Percentiles rank a stretch among this genome's conserved stretches.
These are phyloP conservation scores for Carnegiea gigantea DNA, from an alignment of 179 eudicot genomes.

Conservation along the genomic window DNA sequence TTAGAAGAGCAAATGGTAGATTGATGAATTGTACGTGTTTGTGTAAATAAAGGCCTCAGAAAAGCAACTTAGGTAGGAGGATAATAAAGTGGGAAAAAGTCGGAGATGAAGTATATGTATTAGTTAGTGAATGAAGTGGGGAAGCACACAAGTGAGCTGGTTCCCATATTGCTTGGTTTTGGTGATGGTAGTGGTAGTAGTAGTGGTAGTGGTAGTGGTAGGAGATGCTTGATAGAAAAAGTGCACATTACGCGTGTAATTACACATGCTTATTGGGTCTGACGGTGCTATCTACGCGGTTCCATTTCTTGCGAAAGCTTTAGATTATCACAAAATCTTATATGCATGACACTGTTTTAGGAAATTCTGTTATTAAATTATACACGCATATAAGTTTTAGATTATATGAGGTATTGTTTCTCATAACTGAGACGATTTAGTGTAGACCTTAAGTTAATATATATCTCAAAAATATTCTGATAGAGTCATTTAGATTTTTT, in stretches of 20 bases:
- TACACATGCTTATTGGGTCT: constrained; percentile 10
- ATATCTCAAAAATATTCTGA: too few relatives aligned
- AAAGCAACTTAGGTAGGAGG: background rate
- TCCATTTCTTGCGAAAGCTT: background rate
- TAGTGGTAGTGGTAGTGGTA: background rate
- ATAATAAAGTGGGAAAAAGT: background rate
- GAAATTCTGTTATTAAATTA: too few relatives aligned
- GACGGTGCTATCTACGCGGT: constrained; percentile 7
- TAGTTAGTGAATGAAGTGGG: background rate
- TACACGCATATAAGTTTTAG: too few relatives aligned
- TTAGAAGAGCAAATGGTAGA: background rate
- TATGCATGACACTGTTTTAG: too few relatives aligned
- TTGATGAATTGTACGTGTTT: background rate
- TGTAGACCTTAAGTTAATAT: too few relatives aligned
- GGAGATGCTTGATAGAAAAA: background rate
- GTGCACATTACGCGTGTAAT: background rate
- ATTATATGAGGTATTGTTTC: too few relatives aligned
- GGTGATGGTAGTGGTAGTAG: background rate
- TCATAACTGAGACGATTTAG: too few relatives aligned
- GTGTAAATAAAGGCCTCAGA: background rate
- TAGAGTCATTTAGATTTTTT: too few relatives aligned
- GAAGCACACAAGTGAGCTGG: background rate
- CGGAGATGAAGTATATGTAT: background rate
- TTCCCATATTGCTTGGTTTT: background rate
- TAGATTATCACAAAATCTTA: background rate